Evolutionary conservation across 2,329 filamentous ascomycete genomes (phyloP).

Genomic region (Emmonsiellopsis sp.): DNA sequence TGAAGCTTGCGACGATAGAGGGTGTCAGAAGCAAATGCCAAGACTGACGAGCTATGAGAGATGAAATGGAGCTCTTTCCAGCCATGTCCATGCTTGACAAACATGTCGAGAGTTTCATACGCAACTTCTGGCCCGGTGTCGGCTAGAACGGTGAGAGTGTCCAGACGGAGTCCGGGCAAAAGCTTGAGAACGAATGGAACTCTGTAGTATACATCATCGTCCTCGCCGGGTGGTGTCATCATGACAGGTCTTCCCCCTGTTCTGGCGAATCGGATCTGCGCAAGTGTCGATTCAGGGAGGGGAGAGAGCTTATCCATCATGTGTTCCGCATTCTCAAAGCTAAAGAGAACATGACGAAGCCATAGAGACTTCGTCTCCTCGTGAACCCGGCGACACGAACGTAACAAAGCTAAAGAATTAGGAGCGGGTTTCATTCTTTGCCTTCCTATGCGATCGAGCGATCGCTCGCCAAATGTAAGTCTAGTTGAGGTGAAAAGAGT

Average conservation of each 20-base stretch:
- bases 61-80: conserved; percentile 14
- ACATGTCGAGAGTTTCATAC: conserved; percentile 11
- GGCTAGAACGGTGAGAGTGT: conserved; percentile 11
- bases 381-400: conserved; percentile 9
- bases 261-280: conserved; percentile 11
- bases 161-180: conserved; percentile 10
- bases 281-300: conserved; percentile 6
- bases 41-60: conserved; percentile 9
- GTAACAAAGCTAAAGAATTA: conserved; percentile 10
- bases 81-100: conserved; percentile 11
- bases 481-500: conserved; percentile 9
- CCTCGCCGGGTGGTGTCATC: not conserved
- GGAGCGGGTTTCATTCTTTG: not conserved
- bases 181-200: conserved; percentile 11
- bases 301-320: conserved; percentile 10
- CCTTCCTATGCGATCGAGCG: not conserved
- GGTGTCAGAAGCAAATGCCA: conserved; percentile 3
- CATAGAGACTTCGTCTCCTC: conserved; percentile 7
- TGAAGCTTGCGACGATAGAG: conserved; percentile 8
- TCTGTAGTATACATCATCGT: conserved; percentile 8
- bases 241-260: not conserved
- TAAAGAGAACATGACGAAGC: conserved; percentile 9
- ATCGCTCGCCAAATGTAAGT: conserved; percentile 7
- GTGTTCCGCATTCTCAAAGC: conserved; percentile 6
- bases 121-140: not conserved